Conservation (phyloP, 2,329 filamentous ascomycete species). For the Sarocladium oryzae region DNA sequence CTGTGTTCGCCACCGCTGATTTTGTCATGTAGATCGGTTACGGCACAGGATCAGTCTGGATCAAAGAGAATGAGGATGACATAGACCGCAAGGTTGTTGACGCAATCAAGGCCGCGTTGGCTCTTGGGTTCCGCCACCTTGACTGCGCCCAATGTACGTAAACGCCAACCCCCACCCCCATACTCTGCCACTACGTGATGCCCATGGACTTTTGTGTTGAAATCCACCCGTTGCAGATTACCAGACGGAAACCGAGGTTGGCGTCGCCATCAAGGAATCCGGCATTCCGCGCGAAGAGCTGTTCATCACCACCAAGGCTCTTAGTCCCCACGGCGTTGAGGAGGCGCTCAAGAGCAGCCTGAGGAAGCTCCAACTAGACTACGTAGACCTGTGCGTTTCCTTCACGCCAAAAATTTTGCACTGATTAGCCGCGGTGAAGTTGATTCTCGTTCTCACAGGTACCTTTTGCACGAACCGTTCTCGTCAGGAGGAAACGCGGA, state of each 20-base stretch:
- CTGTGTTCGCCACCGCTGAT: too few species aligned
- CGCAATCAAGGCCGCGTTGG: slow-evolving; percentile 8
- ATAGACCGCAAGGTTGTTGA: slow-evolving; percentile 7
- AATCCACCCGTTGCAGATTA: background rate
- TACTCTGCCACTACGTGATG: too few species aligned
- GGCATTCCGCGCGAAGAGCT: slow-evolving; percentile 1
- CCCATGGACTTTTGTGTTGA: too few species aligned
- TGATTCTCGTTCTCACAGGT: too few species aligned
- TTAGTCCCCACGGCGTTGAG: background rate
- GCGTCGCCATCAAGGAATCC: slow-evolving; percentile 6
- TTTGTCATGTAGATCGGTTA: slow-evolving; percentile 5
- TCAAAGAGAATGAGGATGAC: slow-evolving; percentile 5
- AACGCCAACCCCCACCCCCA: too few species aligned
- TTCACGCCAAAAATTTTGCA: too few species aligned
- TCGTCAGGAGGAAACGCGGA: background rate
- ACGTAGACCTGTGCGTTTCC: slow-evolving; percentile 1
- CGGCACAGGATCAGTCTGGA: slow-evolving; percentile 9
- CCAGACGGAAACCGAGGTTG: slow-evolving; percentile 5
- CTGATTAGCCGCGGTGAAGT: too few species aligned
- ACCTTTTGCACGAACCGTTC: background rate
- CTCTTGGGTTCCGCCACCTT: slow-evolving; percentile 10
- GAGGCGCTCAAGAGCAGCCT: background rate
- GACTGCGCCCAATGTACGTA: slow-evolving; percentile 11
- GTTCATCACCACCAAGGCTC: slow-evolving; percentile 1
- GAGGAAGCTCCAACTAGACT: background rate